Base-by-base conservation (phyloP, 2,329 filamentous ascomycete genomes). In the Myriosclerotinia curreyana region DNA sequence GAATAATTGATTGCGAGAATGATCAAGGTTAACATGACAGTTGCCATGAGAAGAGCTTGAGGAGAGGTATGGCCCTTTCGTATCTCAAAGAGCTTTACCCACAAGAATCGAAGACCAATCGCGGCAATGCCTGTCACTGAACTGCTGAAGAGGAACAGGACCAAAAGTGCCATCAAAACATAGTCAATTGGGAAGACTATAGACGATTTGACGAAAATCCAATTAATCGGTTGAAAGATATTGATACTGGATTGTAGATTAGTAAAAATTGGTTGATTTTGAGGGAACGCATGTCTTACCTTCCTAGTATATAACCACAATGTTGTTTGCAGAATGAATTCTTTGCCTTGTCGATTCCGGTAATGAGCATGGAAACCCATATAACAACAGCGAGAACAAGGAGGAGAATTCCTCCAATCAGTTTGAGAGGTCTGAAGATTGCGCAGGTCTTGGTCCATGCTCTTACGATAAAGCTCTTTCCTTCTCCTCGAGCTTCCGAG, bases 141-240 rank as follows among this genome's bases (percentile, higher is more conserved):
- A 72, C 91, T 89, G 77, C 85, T 87, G 79, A 99, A 98, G 75
- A 99, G 87, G 70, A 97, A 85, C 1, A 98, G 79, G 0, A 96
- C 86, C 11, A 99, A 79, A 1, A 96, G 79, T 0, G 91, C 86
- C 82, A 96, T 96, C 60, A 99, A 82, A 40, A 95, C 79, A 75
- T 98, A 98, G 79, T 99, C 95, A 68, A 96, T 82, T 0, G 95
- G 95, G 79, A 97, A 98, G 1, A 89, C 86, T 71, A 86, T 89
- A 53, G 93, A 89, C 0, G 92, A 85, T 76, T 90, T 83, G 68
- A 96, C 86, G 66, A 96, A 86, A 64, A 96, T 80, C 84, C 89
- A 96, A 79, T 99, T 98, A 74, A 97, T 81, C 1, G 95, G 95
- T 75, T 99, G 95, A 80, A 97, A 96, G 70, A 98, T 87, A 75